Evolutionary conservation across 495 filamentous ascomycete species (phyloP).

Genomic region (Bathelium albidoporum): DNA sequence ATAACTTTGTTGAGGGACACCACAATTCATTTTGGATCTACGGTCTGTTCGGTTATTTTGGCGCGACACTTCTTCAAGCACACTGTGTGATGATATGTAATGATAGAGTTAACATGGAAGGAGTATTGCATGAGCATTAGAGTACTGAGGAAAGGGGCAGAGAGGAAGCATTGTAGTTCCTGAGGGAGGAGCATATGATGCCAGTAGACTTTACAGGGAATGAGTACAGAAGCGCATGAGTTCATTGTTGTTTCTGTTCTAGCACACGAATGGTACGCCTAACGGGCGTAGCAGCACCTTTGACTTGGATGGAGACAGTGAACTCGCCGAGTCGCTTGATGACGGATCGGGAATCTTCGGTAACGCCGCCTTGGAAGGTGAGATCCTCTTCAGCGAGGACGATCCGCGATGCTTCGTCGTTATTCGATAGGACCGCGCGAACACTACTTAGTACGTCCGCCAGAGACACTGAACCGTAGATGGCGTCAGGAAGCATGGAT

Average conservation of each 20-base stretch:
- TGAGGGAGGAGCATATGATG: too few species aligned
- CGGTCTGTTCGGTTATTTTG: too few species aligned
- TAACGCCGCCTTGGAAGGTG: slow-evolving; percentile 27
- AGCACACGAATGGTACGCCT: slow-evolving; percentile 38
- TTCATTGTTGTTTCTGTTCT: slow-evolving; percentile 15
- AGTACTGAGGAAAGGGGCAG: background rate
- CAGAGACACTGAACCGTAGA: slow-evolving; percentile 49
- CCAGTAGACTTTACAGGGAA: too few species aligned
- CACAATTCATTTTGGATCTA: too few species aligned
- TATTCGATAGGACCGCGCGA: slow-evolving; percentile 36
- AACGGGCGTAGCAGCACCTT: slow-evolving; percentile 36
- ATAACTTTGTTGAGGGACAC: too few species aligned
- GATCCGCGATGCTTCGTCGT: slow-evolving; percentile 41
- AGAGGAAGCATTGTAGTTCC: too few species aligned
- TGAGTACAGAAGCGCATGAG: too few species aligned
- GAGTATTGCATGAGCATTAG: background rate
- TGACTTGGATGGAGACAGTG: slow-evolving; percentile 42
- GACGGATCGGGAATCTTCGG: slow-evolving; percentile 30
- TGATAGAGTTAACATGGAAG: too few species aligned
- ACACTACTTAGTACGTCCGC: slow-evolving; percentile 42
- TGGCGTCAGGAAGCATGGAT: slow-evolving; percentile 20
- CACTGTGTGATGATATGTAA: too few species aligned
- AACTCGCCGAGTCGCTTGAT: slow-evolving; percentile 48
- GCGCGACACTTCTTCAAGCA: too few species aligned
- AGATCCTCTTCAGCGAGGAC: slow-evolving; percentile 43